Conservation (phyloP, 1,139 yeast species). For the Saccharomyces hybrid region DNA sequence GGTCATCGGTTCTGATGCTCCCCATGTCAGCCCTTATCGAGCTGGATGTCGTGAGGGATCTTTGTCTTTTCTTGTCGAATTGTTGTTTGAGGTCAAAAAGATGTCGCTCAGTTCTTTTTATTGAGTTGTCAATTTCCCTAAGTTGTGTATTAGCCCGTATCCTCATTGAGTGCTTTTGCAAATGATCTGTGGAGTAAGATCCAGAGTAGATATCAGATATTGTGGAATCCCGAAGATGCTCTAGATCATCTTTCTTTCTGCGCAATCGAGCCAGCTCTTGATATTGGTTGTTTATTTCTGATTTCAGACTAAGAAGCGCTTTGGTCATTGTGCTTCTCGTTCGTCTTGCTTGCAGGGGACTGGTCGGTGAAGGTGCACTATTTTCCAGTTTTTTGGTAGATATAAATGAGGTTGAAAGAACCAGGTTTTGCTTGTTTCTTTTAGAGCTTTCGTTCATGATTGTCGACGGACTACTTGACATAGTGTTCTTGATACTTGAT, state of each 20-base stretch:
- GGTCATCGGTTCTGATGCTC: conserved; percentile 2
- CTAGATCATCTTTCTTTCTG: conserved; percentile 23
- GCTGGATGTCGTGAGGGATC: background rate
- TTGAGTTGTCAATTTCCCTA: conserved; percentile 26
- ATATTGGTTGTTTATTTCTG: conserved; percentile 21
- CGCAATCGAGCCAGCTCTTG: conserved; percentile 19
- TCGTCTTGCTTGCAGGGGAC: conserved; percentile 23
- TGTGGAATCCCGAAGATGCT: conserved; percentile 23
- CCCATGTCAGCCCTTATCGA: background rate
- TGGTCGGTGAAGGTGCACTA: conserved; percentile 22
- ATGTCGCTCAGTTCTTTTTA: conserved; percentile 25
- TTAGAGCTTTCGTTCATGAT: conserved; percentile 5
- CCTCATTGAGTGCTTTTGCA: conserved; percentile 30
- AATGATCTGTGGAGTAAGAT: conserved; percentile 30
- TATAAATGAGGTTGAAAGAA: conserved; percentile 30
- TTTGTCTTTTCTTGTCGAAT: conserved; percentile 14
- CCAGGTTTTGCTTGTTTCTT: conserved; percentile 24
- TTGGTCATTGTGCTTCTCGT: conserved; percentile 23
- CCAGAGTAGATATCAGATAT: conserved; percentile 30
- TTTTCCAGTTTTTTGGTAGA: conserved; percentile 26
- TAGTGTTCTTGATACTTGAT: conserved; percentile 2
- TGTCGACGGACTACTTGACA: conserved; percentile 1
- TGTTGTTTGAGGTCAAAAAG: conserved; percentile 20
- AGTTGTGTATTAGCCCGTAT: conserved; percentile 30
- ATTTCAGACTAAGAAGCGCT: conserved; percentile 16